Percentiles rank a stretch among this genome's conserved stretches.
Evolutionary conservation across 2,329 filamentous ascomycete species (phyloP).

Genomic region (Epichloe typhina): DNA sequence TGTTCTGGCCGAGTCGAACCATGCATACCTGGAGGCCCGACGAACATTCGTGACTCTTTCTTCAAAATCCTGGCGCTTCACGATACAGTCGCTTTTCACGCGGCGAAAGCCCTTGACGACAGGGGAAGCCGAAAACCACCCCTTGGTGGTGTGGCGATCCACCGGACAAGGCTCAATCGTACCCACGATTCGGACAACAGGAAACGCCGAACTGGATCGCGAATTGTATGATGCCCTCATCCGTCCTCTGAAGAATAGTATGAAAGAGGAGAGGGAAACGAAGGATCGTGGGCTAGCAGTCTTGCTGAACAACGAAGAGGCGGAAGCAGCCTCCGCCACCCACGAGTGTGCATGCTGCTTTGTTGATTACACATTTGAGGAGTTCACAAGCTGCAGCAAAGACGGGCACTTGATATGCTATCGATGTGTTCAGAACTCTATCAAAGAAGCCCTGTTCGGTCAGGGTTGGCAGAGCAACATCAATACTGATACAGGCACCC

Average conservation of each 20-base stretch:
- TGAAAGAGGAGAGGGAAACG: conserved; percentile 30
- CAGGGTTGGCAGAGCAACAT: conserved; percentile 83
- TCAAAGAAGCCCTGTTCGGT: conserved; percentile 81
- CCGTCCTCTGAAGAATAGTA: conserved; percentile 34
- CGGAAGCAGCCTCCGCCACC: conserved; percentile 39
- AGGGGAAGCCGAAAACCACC: conserved; percentile 44
- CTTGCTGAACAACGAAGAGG: conserved; percentile 43
- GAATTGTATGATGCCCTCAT: conserved; percentile 49
- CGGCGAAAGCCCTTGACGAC: conserved; percentile 45
- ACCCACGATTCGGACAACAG: conserved; percentile 53
- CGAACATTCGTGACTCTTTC: conserved; percentile 56
- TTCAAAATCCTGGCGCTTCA: conserved; percentile 65
- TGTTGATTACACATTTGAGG: conserved; percentile 55
- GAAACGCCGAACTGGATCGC: conserved; percentile 48
- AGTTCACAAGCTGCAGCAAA: conserved; percentile 57
- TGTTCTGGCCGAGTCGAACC: conserved; percentile 69
- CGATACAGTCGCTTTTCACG: conserved; percentile 57
- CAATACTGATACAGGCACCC: conserved; percentile 55
- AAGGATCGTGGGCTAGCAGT: conserved; percentile 40
- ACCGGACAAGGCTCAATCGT: conserved; percentile 40
- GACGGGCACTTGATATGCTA: conserved; percentile 66
- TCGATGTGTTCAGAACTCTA: conserved; percentile 66
- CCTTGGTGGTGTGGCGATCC: conserved; percentile 48
- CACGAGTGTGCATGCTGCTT: conserved; percentile 74
- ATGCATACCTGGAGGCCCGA: conserved; percentile 61